These are phyloP conservation scores for Colletotrichum tabaci DNA, from an alignment of 2,329 filamentous ascomycete species.

Conservation along the genomic window DNA sequence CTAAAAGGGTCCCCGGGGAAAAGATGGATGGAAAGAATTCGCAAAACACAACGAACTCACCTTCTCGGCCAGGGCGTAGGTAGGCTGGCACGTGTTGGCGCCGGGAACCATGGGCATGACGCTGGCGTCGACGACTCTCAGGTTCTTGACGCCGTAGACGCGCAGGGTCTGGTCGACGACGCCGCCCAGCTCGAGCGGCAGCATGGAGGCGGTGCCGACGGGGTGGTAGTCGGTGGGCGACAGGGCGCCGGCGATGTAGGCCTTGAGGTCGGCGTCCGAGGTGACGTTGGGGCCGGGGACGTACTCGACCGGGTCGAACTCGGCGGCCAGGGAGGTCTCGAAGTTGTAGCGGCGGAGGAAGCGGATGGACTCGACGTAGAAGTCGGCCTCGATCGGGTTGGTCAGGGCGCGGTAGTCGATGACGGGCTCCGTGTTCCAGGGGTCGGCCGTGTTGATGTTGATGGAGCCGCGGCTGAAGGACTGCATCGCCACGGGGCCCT, in stretches of 20 bases:
- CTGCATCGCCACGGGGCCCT: slow-evolving; percentile 49
- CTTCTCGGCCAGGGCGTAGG: slow-evolving; percentile 55
- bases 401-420: slow-evolving; percentile 57
- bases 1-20: too few relatives aligned
- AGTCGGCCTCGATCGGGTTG: slow-evolving; percentile 56
- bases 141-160: slow-evolving; percentile 49
- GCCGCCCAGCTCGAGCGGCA: slow-evolving; percentile 56
- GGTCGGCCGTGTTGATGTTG: slow-evolving; percentile 56
- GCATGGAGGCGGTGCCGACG: slow-evolving; percentile 64
- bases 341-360: slow-evolving; percentile 55
- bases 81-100: slow-evolving; percentile 51
- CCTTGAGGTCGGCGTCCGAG: slow-evolving; percentile 52
- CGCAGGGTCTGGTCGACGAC: slow-evolving; percentile 50
- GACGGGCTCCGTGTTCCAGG: slow-evolving; percentile 52
- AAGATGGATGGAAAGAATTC: too few relatives aligned
- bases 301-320: slow-evolving; percentile 51
- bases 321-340: slow-evolving; percentile 53
- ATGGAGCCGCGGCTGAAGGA: slow-evolving; percentile 55
- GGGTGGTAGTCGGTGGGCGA: slow-evolving; percentile 57
- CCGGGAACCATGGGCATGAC: slow-evolving; percentile 50
- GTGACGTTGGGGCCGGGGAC: slow-evolving; percentile 50
- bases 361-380: slow-evolving; percentile 55
- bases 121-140: slow-evolving; percentile 50
- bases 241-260: slow-evolving; percentile 41
- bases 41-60: too few relatives aligned